Base-by-base conservation (phyloP, 306 rosid genomes). In the Coriaria nepalensis region DNA sequence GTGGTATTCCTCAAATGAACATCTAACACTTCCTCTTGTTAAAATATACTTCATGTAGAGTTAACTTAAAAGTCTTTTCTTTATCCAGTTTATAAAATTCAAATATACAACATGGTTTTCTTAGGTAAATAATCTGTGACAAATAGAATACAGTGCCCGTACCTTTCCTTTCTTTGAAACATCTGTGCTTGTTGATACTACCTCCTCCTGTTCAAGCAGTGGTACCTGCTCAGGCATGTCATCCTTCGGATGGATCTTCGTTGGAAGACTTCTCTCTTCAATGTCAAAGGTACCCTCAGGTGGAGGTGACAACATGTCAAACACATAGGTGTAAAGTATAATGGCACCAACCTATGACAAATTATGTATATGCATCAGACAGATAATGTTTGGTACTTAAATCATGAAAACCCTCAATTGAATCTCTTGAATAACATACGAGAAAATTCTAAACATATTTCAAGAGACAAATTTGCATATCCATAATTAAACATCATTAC, bases 261-360 rank as follows among this genome's bases (percentile, higher is more conserved):
- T 39, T 53, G 86, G 81, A 68, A 85, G 63, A 41, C 35, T 63
- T 69, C 46, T 67, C 33, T 68, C 66, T 42, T 71, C 81, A 37
- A 78, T 55, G 65, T 92, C 82, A 73, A 85, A 92, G 55, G 86
- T 70, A 52, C 96, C 98, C 68, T 78, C 98, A 0, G 83, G 80
- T 51, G 98, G 98, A 68, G 98, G 98, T 12, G 87, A 78, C 74
- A 92, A 62, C 98, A 92, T 92, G 7, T 77, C 11, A 65, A 77
- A 92, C 42, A 92, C 98, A 62, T 85, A 92, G 9, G 98, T 85
- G 68, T 92, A 92, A 43, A 92, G 73, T 66, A 85, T 80, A 70
- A 92, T 79, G 48, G 98, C 98, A 52, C 98, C 98, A 12, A 92
- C 98, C 98, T 92, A 68, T 40, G 56, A 43, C 64, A n/a, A 61